Percentiles rank a stretch among this genome's conserved stretches.
These are phyloP conservation scores for Akanthomyces muscarius DNA, from an alignment of 2,329 filamentous ascomycete species.

Conservation along the genomic window DNA sequence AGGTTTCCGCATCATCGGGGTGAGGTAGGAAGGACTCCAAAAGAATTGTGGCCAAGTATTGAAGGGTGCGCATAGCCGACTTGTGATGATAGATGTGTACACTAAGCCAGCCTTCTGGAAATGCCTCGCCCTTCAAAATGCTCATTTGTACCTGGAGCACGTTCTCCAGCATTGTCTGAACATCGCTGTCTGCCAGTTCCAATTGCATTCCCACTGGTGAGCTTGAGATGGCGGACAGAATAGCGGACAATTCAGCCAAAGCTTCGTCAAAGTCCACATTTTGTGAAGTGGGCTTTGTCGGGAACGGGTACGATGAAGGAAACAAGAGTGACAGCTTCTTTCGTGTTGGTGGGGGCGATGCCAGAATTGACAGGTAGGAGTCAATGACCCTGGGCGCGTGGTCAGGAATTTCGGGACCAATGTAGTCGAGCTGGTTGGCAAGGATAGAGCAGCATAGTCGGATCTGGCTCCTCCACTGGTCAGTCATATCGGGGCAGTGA, in stretches of 20 bases:
- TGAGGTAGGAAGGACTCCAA: conserved; percentile 81
- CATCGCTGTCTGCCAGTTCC: conserved; percentile 69
- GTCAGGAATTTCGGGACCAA: conserved; percentile 77
- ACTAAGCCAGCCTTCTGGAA: conserved; percentile 86
- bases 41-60: conserved; percentile 75
- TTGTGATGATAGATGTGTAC: conserved; percentile 91
- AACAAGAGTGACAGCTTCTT: conserved; percentile 81
- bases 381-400: conserved; percentile 89
- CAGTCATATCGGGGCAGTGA: conserved; percentile 63
- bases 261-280: conserved; percentile 72
- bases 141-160: conserved; percentile 82
- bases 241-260: conserved; percentile 80
- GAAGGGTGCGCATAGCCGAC: conserved; percentile 78
- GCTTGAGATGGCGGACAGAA: conserved; percentile 77
- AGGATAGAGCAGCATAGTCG: conserved; percentile 90
- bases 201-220: conserved; percentile 68
- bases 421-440: conserved; percentile 74
- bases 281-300: conserved; percentile 62
- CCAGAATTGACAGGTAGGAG: conserved; percentile 76
- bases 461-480: conserved; percentile 90
- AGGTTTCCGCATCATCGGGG: conserved; percentile 85
- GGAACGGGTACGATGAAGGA: conserved; percentile 85
- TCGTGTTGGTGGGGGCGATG: conserved; percentile 49
- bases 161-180: conserved; percentile 71
- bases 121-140: conserved; percentile 83